These are phyloP conservation scores for Nannochloris sp. DNA, from an alignment of 139 green algal species.

Conservation along the genomic window DNA sequence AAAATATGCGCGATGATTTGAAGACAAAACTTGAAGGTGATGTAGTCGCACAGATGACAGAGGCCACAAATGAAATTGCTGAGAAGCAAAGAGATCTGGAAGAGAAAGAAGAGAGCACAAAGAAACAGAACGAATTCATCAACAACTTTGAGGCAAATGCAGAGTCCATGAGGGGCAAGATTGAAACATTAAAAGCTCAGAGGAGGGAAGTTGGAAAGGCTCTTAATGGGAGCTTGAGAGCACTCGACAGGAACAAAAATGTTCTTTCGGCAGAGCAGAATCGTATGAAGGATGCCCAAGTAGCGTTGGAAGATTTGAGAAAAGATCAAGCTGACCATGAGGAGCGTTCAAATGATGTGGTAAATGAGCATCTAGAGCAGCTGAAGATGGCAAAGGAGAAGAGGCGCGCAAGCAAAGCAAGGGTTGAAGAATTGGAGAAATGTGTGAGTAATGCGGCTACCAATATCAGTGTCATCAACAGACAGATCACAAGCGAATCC, in stretches of 20 bases:
- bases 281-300: too few relatives aligned
- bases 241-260: too few relatives aligned
- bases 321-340: too few relatives aligned
- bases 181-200: too few relatives aligned
- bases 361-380: neutral
- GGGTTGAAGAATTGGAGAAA: neutral
- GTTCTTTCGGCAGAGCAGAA: too few relatives aligned
- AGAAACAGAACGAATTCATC: neutral
- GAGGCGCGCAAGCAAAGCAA: slow-evolving; percentile 1
- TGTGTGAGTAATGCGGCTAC: neutral
- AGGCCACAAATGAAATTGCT: neutral
- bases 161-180: too few relatives aligned
- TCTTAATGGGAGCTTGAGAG: too few relatives aligned
- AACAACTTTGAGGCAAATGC: neutral
- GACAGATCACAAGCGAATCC: neutral
- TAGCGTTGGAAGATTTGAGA: too few relatives aligned
- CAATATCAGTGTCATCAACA: slow-evolving; percentile 5
- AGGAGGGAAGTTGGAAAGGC: too few relatives aligned
- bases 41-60: neutral
- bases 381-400: slow-evolving; percentile 3
- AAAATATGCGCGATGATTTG: neutral
- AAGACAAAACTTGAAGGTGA: neutral
- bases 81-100: neutral
- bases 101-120: neutral
- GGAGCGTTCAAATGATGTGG: too few relatives aligned